Conservation (phyloP, 495 filamentous ascomycete genomes). For the Hypoxylon lenormandii region DNA sequence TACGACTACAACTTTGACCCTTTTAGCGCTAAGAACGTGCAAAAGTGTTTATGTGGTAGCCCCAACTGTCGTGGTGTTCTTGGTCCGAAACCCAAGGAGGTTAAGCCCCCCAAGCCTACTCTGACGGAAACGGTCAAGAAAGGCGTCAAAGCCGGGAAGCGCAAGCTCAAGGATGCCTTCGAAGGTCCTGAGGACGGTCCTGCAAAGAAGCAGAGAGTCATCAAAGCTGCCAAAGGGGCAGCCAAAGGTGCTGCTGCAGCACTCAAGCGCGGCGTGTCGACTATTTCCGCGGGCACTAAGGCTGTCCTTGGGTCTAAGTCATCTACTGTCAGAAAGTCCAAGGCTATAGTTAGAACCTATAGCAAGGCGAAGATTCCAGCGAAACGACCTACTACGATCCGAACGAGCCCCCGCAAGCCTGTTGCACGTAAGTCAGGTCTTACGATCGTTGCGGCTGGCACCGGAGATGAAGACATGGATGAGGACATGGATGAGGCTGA, state of each 20-base stretch:
- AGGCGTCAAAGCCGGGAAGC: constrained; percentile 52
- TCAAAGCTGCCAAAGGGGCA: constrained; percentile 50
- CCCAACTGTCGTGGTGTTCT: constrained; percentile 81
- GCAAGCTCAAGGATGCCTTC: constrained; percentile 58
- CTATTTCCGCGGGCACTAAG: constrained; percentile 55
- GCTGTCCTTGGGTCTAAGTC: constrained; percentile 43
- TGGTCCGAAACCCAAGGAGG: constrained; percentile 76
- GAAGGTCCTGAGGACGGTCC: constrained; percentile 46
- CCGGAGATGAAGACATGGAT: constrained; percentile 17
- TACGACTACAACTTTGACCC: constrained; percentile 99
- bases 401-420: constrained; percentile 41
- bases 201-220: constrained; percentile 59
- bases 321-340: constrained; percentile 45
- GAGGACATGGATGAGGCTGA: background rate
- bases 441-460: constrained; percentile 39
- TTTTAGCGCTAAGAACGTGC: constrained; percentile 83
- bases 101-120: constrained; percentile 56
- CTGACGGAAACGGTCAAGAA: constrained; percentile 47
- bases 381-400: constrained; percentile 33
- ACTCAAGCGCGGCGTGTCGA: constrained; percentile 56
- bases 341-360: constrained; percentile 46
- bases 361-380: constrained; percentile 48
- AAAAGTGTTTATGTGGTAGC: constrained; percentile 83
- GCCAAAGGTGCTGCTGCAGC: constrained; percentile 48
- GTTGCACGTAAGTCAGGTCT: constrained; percentile 43